Evolutionary conservation across 1,139 yeast species (phyloP), one percentile per base, ranked within the genome.

Genomic region (Yamadazyma oceani): DNA sequence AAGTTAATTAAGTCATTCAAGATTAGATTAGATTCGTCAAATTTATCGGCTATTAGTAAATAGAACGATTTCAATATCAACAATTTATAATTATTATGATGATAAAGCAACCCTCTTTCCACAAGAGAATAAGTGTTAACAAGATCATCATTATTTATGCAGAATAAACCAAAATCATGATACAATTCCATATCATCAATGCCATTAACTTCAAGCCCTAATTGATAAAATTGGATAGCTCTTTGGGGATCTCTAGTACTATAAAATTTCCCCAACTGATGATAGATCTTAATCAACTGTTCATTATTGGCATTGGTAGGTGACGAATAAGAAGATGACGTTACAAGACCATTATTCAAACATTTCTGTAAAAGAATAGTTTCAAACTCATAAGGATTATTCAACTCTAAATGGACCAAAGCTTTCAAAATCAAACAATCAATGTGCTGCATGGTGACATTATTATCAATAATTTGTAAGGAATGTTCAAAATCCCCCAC

Each of bases 1-100:
- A 31, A 37, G 12, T 37, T 37, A 14, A 41, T 35, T 4, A 45
- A 26, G n/a, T 41, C 40, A 22, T 37, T 34, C 12, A 43, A 31
- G 3, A 29, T 16, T 9, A 15, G 32, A 13, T 30, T 31, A 19
- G 27, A 11, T 10, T 5, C 15, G 6, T 13, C 31, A 8, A 16
- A 27, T 3, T 27, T 9, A 7, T n/a, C 21, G 16, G n/a, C 9
- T 7, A 27, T n/a, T 14, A 27, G 12, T 9, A 27, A 16, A 15
- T 27, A 16, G 12, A 6, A 27, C 4, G n/a, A 7, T n/a, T 16
- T 27, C 11, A 27, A 12, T 27, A 27, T 11, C 5, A 27, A 10
- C 6, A 27, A n/a, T 5, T n/a, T 10, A 16, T 27, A 27, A 16
- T 27, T 16, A 27, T 27, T 27, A 27, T 27, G 30, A 27, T 27